Evolutionary conservation across 257 asterid genomes (phyloP), one percentile per base, ranked within the genome.

Genomic region (Haberlea rhodopensis): DNA sequence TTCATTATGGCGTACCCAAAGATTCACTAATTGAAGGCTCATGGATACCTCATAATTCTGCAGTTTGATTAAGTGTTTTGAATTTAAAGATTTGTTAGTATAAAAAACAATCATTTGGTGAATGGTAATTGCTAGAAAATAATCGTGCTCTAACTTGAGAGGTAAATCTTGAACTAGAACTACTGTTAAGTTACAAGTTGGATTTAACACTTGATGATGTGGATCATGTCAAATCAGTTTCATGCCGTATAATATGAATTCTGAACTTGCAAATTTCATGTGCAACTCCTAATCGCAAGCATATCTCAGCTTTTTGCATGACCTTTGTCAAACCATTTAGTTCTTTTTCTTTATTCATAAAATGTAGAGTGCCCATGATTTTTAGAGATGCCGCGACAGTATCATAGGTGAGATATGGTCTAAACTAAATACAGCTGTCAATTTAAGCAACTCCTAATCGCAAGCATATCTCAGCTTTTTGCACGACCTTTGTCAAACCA

Each of bases 351-450:
- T n/a, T n/a, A n/a, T n/a, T n/a, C n/a, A n/a, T n/a, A n/a, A n/a
- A n/a, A n/a, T n/a, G n/a, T n/a, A n/a, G n/a, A 53, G 32, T 32
- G 18, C 53, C 22, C 70, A 53, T 65, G 61, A 46, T 16, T 26
- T 51, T 27, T 51, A 28, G 59, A 25, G 45, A 46, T 27, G 55
- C 58, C 13, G 13, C 51, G 10, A 28, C 5, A 8, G 67, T 51
- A 48, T 6, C 60, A 18, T 15, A 6, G 16, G 59, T 19, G 49
- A n/a, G n/a, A n/a, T n/a, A n/a, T n/a, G n/a, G n/a, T n/a, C n/a
- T n/a, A n/a, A n/a, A n/a, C n/a, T n/a, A n/a, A n/a, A n/a, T n/a
- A n/a, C n/a, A n/a, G n/a, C n/a, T n/a, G n/a, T n/a, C n/a, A n/a
- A n/a, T n/a, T n/a, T n/a, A n/a, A n/a, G 28, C 25, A 16, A 13